Percentiles rank a stretch among this genome's conserved stretches.
These are phyloP conservation scores for Mycena galericulata DNA, from an alignment of 768 basidiomycete species.

Conservation along the genomic window DNA sequence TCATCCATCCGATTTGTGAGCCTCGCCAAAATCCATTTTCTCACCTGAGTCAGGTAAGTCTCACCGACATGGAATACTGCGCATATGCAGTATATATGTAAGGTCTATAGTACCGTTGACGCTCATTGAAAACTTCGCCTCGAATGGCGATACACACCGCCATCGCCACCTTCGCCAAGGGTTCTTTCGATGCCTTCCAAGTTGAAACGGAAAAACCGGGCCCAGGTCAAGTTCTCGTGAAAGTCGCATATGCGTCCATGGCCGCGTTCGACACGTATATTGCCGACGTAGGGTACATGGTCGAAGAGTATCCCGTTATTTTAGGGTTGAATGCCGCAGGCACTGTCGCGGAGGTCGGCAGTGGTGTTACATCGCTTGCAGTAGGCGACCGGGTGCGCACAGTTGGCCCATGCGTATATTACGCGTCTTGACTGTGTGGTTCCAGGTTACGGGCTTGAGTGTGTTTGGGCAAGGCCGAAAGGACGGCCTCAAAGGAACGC, in stretches of 20 bases:
- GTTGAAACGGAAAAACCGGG: conserved; percentile 49
- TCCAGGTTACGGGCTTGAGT: conserved; percentile 6
- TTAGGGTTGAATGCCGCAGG: neutral
- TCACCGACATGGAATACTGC: too few relatives aligned
- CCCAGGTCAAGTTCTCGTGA: conserved; percentile 54
- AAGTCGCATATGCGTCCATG: conserved; percentile 55
- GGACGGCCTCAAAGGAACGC: conserved; percentile 35
- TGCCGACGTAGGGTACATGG: neutral
- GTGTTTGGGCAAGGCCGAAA: conserved; percentile 28
- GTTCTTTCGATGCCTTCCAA: conserved; percentile 50
- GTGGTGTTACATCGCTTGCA: neutral
- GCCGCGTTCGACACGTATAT: conserved; percentile 38
- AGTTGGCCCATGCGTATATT: neutral
- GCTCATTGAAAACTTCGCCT: too few relatives aligned
- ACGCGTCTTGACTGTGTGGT: neutral
- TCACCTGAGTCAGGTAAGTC: too few relatives aligned
- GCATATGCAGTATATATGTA: too few relatives aligned
- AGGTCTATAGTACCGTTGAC: too few relatives aligned
- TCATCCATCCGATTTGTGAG: too few relatives aligned
- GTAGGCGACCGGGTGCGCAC: conserved; percentile 1
- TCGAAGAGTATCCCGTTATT: neutral
- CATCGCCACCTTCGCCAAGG: conserved; percentile 51
- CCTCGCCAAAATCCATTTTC: too few relatives aligned
- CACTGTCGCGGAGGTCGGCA: neutral
- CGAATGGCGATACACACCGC: conserved; percentile 55